phyloP scores from a whole-genome alignment of 306 rosid genomes.

The Prunus armeniaca region DNA sequence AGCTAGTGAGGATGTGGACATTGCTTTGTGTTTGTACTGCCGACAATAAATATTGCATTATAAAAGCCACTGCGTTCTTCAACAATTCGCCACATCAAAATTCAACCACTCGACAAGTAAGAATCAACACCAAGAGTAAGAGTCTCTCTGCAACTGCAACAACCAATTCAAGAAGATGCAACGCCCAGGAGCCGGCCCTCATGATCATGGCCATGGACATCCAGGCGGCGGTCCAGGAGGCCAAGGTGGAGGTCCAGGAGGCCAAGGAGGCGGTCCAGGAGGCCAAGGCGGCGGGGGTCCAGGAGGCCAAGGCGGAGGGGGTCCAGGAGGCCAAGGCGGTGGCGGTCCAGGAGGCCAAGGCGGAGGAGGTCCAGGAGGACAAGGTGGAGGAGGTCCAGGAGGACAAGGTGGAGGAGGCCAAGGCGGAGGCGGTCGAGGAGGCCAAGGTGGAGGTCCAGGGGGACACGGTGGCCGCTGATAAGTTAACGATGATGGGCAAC shows the following conservation, averaged over 20 bases:
- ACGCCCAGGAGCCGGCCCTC: background rate
- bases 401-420: too few species aligned
- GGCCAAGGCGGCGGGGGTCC: background rate
- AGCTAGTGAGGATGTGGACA: background rate
- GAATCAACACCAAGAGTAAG: background rate
- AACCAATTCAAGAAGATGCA: conserved; percentile 6
- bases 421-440: too few species aligned
- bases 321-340: background rate
- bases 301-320: background rate
- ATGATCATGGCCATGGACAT: background rate
- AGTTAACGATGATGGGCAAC: too few species aligned
- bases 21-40: background rate
- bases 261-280: background rate
- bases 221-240: background rate
- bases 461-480: too few species aligned
- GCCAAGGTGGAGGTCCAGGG: too few species aligned
- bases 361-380: background rate
- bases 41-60: conserved; percentile 6
- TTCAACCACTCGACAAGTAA: too few species aligned
- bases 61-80: background rate
- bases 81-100: background rate
- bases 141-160: background rate
- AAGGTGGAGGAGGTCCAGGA: too few species aligned
- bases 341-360: background rate
- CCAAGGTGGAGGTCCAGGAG: too few species aligned